A percentile compares a stretch with the other conserved stretches of the same genome.
Evolutionary conservation across 306 rosid genomes (phyloP).

Genomic region (Alnus rubra): DNA sequence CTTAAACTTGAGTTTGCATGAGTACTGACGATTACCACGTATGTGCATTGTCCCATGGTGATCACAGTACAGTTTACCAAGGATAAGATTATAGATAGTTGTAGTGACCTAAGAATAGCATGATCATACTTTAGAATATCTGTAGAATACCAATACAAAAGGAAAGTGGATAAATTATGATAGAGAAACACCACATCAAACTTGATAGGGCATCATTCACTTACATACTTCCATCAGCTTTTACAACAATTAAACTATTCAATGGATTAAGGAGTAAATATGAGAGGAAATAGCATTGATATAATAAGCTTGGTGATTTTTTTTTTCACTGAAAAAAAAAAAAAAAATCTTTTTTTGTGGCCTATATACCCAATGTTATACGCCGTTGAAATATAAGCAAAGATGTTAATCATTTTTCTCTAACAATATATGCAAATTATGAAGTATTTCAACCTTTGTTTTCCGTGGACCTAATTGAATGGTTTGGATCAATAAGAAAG

Average conservation of each 20-base stretch:
- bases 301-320: not conserved
- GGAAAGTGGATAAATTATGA: not conserved
- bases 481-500: not conserved
- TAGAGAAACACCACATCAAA: not conserved
- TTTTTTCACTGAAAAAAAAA: not conserved
- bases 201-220: not conserved
- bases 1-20: conserved; percentile 85
- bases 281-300: not conserved
- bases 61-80: conserved; percentile 91
- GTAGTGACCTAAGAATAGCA: conserved; percentile 76
- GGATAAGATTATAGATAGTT: conserved; percentile 85
- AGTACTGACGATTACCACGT: conserved; percentile 78
- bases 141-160: not conserved
- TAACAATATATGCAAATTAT: not conserved
- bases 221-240: not conserved
- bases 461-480: not conserved
- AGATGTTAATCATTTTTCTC: not conserved
- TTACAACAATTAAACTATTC: not conserved
- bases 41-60: conserved; percentile 95
- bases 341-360: not conserved
- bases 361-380: not conserved
- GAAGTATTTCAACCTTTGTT: not conserved
- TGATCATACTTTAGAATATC: conserved; percentile 16
- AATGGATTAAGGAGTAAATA: not conserved
- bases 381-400: not conserved